Evolutionary conservation across 2,329 filamentous ascomycete genomes (phyloP), one percentile per base, ranked within the genome.

Genomic region (Aspergillus pseudoglaucus): DNA sequence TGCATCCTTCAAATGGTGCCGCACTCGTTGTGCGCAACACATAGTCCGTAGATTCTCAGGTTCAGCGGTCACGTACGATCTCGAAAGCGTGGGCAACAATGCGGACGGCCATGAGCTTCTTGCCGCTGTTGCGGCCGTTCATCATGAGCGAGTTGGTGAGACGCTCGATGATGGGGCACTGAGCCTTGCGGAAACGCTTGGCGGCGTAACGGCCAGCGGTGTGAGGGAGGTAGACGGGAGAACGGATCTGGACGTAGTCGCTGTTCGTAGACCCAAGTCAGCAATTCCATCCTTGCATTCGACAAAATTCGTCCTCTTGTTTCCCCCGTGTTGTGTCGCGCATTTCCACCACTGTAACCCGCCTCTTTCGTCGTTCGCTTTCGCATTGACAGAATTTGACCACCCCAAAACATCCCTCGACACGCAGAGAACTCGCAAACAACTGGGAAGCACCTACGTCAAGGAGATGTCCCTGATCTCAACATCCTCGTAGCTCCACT

Each of bases 121-220:
- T 98, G 79, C 93, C 93, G 88, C 96, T 98, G 88, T 98, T 98
- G 80, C 93, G 93, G 78, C 93, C 93, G 86, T 98, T 95, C 91
- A 97, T 97, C 94, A 98, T 98, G 75, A 98, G 86, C 53, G 93
- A 97, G 88, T 98, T 98, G 83, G 93, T 98, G 68, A 98, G 86
- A 75, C 93, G 91, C 88, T 98, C 93, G 74, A 98, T 96, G 85
- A 98, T 97, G 70, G 93, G 93, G 88, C 93, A 98, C 84, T 97
- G 94, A 75, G 94, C 93, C 87, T 98, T 98, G 82, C 93, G 88
- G 89, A 98, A 98, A 73, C 94, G 87, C 90, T 98, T 98, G 79
- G 86, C 84, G 73, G 93, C 93, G 84, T 95, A 98, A 74, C 90
- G 89, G 74, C 93, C 93, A 71, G 94, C 93, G 62, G 90, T 95